Conservation (phyloP, 805 yeast species). For the Komagataella populi region DNA sequence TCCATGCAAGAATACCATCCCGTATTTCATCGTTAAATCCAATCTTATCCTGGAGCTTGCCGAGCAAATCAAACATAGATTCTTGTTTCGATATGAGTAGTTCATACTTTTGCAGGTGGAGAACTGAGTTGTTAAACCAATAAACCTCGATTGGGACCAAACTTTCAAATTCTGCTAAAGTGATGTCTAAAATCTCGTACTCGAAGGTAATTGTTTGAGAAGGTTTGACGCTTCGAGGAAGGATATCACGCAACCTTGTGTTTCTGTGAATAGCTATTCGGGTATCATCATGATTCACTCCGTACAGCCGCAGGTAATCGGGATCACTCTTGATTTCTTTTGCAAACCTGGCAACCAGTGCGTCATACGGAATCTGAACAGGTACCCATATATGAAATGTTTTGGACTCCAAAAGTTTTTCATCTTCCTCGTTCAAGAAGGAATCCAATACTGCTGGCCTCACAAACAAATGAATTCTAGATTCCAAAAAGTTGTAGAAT, state of each 20-base stretch:
- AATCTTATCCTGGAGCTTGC: slow-evolving; percentile 41
- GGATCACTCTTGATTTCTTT: slow-evolving; percentile 38
- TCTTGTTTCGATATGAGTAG: slow-evolving; percentile 55
- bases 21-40: slow-evolving; percentile 33
- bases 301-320: slow-evolving; percentile 49
- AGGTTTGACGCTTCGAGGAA: slow-evolving; percentile 28
- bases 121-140: slow-evolving; percentile 64
- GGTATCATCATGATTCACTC: slow-evolving; percentile 44
- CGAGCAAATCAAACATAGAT: slow-evolving; percentile 37
- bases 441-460: slow-evolving; percentile 22
- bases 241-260: slow-evolving; percentile 17
- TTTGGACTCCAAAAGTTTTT: slow-evolving; percentile 26
- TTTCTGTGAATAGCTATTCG: slow-evolving; percentile 31
- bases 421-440: slow-evolving; percentile 21
- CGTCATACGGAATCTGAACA: slow-evolving; percentile 40
- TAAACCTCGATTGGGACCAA: slow-evolving; percentile 51
- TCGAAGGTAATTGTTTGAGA: slow-evolving; percentile 34
- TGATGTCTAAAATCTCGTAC: slow-evolving; percentile 66
- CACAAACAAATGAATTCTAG: slow-evolving; percentile 47
- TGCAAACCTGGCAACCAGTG: slow-evolving; percentile 51
- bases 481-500: slow-evolving; percentile 39
- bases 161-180: slow-evolving; percentile 65
- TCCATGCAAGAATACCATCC: slow-evolving; percentile 42
- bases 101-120: slow-evolving; percentile 57
- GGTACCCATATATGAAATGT: slow-evolving; percentile 57